Evolutionary conservation across 1,139 yeast genomes (phyloP).

Genomic region (Casaregolazyma lundiana): DNA sequence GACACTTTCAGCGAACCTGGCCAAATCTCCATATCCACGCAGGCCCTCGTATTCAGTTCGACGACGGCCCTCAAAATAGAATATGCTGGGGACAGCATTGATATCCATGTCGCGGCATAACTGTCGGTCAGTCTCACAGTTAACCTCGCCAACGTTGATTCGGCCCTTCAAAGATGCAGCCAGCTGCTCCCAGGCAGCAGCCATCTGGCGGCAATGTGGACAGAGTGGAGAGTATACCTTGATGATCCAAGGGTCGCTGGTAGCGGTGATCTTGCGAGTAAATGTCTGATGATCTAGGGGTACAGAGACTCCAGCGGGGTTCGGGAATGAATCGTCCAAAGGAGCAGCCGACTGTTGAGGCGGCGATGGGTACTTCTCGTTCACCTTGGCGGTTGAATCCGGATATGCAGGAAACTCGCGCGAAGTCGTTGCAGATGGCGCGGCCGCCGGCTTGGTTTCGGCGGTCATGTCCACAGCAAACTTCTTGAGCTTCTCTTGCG

Average conservation of each 20-base stretch:
- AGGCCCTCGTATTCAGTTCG: slow-evolving; percentile 33
- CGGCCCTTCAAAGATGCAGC: slow-evolving; percentile 31
- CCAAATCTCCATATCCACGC: slow-evolving; percentile 32
- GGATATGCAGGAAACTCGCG: slow-evolving; percentile 17
- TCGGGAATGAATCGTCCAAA: slow-evolving; percentile 18
- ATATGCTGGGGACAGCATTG: slow-evolving; percentile 31
- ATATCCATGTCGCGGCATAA: slow-evolving; percentile 34
- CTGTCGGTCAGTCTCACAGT: slow-evolving; percentile 34
- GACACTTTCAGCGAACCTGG: slow-evolving; percentile 32
- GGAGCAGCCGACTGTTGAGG: slow-evolving; percentile 13
- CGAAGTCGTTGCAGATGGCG: background rate
- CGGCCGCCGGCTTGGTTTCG: background rate
- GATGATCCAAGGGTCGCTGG: slow-evolving; percentile 37
- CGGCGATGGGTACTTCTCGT: slow-evolving; percentile 16
- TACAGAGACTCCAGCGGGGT: slow-evolving; percentile 25
- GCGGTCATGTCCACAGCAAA: slow-evolving; percentile 12
- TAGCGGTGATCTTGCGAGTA: slow-evolving; percentile 21
- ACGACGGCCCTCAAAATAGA: slow-evolving; percentile 30
- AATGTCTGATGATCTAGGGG: slow-evolving; percentile 22
- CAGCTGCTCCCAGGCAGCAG: slow-evolving; percentile 36
- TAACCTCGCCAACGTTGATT: slow-evolving; percentile 39
- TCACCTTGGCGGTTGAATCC: slow-evolving; percentile 15
- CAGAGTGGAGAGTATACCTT: slow-evolving; percentile 39
- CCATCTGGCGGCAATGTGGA: slow-evolving; percentile 36
- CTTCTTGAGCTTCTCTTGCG: slow-evolving; percentile 13